Conservation (phyloP, 345 rosid genomes). For the Cardamine chenopodiifolia region DNA sequence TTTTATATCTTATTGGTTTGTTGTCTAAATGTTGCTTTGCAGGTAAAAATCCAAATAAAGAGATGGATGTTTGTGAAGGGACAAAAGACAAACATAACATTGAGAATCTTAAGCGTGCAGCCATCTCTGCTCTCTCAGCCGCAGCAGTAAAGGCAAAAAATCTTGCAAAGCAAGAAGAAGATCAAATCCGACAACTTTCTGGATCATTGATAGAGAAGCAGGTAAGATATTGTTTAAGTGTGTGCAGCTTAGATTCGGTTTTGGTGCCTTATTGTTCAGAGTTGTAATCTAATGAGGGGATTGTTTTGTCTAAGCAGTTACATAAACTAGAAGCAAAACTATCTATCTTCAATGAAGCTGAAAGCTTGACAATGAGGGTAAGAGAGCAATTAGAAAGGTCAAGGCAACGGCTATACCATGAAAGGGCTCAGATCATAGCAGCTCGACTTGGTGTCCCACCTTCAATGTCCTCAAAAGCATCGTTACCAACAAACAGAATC, state of each 20-base stretch:
- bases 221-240: constrained; percentile 47
- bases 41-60: constrained; percentile 47
- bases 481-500: constrained; percentile 69
- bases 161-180: constrained; percentile 86
- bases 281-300: constrained; percentile 1
- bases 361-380: constrained; percentile 60
- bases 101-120: constrained; percentile 75
- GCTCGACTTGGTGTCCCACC: constrained; percentile 79
- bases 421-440: constrained; percentile 92
- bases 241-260: constrained; percentile 14
- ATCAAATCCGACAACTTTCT: constrained; percentile 74
- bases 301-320: constrained; percentile 50
- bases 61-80: constrained; percentile 48
- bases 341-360: constrained; percentile 81
- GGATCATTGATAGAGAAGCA: constrained; percentile 79
- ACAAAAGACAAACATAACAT: constrained; percentile 52
- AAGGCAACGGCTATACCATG: constrained; percentile 84
- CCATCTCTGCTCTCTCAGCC: constrained; percentile 80
- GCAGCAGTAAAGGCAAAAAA: constrained; percentile 95
- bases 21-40: constrained; percentile 14
- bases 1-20: constrained; percentile 9
- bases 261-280: background rate
- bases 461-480: constrained; percentile 57
- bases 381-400: constrained; percentile 93
- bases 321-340: constrained; percentile 86